These are phyloP conservation scores for Ophiosphaerella korrae DNA, from an alignment of 2,329 filamentous ascomycete species.

Conservation along the genomic window DNA sequence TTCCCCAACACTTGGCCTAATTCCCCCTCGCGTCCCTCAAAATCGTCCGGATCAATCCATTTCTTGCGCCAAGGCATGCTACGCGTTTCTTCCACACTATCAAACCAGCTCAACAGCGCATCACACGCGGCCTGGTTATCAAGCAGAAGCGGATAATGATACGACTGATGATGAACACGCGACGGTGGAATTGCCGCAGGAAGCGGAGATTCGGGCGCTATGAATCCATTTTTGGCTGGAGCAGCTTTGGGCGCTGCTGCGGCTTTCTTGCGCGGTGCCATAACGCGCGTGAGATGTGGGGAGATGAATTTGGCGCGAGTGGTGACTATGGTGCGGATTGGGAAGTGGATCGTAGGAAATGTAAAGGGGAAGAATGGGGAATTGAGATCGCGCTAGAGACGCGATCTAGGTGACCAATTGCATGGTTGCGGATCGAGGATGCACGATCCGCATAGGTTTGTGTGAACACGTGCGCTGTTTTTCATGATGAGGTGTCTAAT, in stretches of 20 bases:
- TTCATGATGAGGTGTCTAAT: too few species aligned
- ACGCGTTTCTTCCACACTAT: conserved; percentile 33
- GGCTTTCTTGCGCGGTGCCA: conserved; percentile 20
- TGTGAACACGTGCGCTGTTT: too few species aligned
- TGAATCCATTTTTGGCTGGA: conserved; percentile 10
- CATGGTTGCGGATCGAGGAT: too few species aligned
- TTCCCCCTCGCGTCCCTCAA: conserved; percentile 25
- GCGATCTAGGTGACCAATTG: too few species aligned
- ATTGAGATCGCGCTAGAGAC: neutral
- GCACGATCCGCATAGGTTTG: too few species aligned
- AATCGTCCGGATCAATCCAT: conserved; percentile 57
- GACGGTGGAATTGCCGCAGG: conserved; percentile 29
- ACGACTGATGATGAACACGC: conserved; percentile 30
- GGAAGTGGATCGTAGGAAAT: neutral
- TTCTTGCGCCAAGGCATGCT: conserved; percentile 56
- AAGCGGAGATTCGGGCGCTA: conserved; percentile 14
- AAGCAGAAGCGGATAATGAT: conserved; percentile 41
- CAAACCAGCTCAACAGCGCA: conserved; percentile 40
- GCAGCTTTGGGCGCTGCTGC: conserved; percentile 1
- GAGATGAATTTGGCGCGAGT: conserved; percentile 1
- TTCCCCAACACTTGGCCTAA: conserved; percentile 53
- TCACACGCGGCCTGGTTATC: conserved; percentile 14
- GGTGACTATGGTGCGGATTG: conserved; percentile 1
- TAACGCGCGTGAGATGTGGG: conserved; percentile 3
- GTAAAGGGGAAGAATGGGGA: neutral